Evolutionary conservation across 2,329 filamentous ascomycete species (phyloP).

Genomic region (Fusarium pseudocircinatum): DNA sequence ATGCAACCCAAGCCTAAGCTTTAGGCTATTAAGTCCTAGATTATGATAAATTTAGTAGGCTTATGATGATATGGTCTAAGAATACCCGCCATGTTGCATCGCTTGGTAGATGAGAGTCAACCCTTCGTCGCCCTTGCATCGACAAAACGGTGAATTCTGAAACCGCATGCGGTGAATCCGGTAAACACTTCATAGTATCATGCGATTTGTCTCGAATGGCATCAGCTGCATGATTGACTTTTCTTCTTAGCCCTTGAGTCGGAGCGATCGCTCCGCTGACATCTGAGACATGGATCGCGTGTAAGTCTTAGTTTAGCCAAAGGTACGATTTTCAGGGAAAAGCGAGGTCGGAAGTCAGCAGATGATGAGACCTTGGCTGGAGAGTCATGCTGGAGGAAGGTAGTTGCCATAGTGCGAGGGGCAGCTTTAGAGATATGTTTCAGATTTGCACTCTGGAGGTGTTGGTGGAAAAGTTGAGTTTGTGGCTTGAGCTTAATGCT

Average conservation of each 20-base stretch:
- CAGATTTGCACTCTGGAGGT: background rate
- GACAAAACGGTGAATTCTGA: background rate
- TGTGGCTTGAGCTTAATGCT: background rate
- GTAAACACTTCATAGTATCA: background rate
- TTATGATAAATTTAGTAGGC: background rate
- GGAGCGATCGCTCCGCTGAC: slow-evolving; percentile 17
- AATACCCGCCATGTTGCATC: background rate
- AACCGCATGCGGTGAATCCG: background rate
- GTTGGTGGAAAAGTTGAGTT: background rate
- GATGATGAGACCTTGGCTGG: background rate
- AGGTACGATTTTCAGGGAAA: background rate
- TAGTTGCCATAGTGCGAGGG: background rate
- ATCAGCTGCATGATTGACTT: background rate
- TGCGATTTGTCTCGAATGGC: slow-evolving; percentile 16
- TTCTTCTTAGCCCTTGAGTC: background rate
- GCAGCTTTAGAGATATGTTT: background rate
- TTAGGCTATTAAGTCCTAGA: no score
- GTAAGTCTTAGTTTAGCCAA: slow-evolving; percentile 3
- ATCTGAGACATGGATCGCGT: slow-evolving; percentile 12
- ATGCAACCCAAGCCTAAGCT: background rate
- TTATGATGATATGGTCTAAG: background rate
- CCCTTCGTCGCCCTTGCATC: background rate
- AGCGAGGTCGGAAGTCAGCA: background rate
- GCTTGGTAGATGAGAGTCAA: background rate
- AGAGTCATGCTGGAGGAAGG: background rate